Conservation (phyloP, 768 basidiomycete species). For the Rhizopogon vinicolor region DNA sequence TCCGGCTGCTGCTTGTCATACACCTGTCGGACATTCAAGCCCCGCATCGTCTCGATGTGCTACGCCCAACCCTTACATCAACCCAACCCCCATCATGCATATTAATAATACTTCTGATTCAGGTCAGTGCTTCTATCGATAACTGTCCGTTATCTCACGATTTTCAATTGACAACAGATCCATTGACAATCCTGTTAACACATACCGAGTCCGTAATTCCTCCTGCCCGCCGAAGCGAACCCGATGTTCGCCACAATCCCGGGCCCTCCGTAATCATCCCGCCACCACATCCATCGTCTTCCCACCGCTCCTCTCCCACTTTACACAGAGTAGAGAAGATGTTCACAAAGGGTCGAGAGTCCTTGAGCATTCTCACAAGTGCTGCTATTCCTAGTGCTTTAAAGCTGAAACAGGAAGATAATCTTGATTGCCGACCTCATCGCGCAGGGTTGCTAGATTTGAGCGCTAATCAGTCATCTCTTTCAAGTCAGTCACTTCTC, state of each 20-base stretch:
- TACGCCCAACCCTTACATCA: constrained; percentile 31
- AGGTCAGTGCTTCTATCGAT: constrained; percentile 10
- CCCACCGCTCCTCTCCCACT: constrained; percentile 19
- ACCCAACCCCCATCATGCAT: constrained; percentile 26
- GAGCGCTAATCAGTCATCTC: constrained; percentile 10
- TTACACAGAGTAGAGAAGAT: constrained; percentile 30
- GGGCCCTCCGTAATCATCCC: too few relatives aligned
- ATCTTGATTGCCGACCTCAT: constrained; percentile 11
- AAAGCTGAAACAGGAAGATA: constrained; percentile 8
- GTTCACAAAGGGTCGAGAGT: constrained; percentile 25
- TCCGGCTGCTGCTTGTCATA: constrained; percentile 2
- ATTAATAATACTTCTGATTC: constrained; percentile 5
- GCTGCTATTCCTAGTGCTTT: constrained; percentile 3
- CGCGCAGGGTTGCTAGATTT: constrained; percentile 10
- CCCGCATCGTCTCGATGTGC: constrained; percentile 14
- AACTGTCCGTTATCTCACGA: background rate
- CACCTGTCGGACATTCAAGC: constrained; percentile 1
- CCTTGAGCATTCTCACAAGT: constrained; percentile 24
- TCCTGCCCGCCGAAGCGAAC: background rate
- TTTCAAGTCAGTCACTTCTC: constrained; percentile 18
- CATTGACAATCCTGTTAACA: background rate
- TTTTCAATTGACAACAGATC: background rate
- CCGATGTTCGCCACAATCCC: background rate
- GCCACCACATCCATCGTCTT: background rate
- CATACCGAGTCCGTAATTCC: background rate